These are phyloP conservation scores for Dendrobium catenatum DNA, from an alignment of 106 monocot genomes.

Conservation along the genomic window DNA sequence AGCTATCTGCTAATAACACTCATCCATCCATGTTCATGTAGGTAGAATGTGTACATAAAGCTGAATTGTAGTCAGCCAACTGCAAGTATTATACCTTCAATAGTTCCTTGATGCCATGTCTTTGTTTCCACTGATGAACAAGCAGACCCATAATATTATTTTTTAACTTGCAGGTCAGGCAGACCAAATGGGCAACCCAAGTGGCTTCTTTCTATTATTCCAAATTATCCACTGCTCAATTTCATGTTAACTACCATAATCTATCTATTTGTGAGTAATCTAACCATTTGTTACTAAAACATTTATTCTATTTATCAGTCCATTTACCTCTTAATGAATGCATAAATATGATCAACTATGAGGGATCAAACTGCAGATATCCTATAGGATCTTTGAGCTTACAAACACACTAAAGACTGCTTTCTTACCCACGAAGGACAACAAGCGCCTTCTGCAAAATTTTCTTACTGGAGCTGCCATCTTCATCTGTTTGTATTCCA, in stretches of 20 bases:
- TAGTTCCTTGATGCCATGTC: too few relatives aligned
- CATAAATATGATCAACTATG: not conserved
- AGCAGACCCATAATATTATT: not conserved
- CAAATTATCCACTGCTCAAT: conserved; percentile 83
- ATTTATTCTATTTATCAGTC: not conserved
- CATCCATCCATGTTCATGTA: too few relatives aligned
- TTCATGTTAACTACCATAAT: conserved; percentile 63
- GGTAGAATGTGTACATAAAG: too few relatives aligned
- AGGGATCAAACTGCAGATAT: conserved; percentile 24
- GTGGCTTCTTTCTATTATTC: conserved; percentile 86
- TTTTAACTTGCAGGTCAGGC: conserved; percentile 46
- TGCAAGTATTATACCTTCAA: too few relatives aligned
- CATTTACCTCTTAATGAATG: not conserved
- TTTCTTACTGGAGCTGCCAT: conserved; percentile 14
- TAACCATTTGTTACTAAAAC: not conserved
- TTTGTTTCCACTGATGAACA: too few relatives aligned
- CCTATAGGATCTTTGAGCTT: conserved; percentile 42
- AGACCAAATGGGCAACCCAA: conserved; percentile 90
- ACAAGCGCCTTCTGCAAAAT: conserved; percentile 39
- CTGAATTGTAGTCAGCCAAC: too few relatives aligned
- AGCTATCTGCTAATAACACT: too few relatives aligned
- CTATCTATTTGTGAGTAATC: conserved; percentile 58
- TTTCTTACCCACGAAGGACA: conserved; percentile 40
- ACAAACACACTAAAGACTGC: conserved; percentile 46
- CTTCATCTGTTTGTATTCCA: conserved; percentile 21